A percentile compares a stretch with the other conserved stretches of the same genome.
Conservation (phyloP, 305 asterid genomes). For the Rubia tinctorum region DNA sequence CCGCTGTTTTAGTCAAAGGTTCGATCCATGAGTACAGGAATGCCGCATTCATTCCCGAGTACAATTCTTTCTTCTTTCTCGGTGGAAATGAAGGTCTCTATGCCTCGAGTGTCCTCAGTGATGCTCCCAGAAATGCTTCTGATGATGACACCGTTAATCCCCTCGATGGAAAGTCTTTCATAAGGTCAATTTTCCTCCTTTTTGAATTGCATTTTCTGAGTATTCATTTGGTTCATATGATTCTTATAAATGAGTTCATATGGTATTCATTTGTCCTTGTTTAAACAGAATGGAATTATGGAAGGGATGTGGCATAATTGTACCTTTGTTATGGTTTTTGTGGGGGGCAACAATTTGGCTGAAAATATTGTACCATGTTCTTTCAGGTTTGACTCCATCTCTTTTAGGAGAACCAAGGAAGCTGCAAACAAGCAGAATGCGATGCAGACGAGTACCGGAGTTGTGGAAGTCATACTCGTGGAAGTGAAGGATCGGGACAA, state of each 20-base stretch:
- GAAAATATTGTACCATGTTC: constrained; percentile 10
- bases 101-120: constrained; percentile 59
- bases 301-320: neutral
- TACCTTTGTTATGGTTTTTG: constrained; percentile 2
- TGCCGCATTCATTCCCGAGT: constrained; percentile 79
- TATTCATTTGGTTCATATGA: neutral
- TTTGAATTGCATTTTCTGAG: neutral
- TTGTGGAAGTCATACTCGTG: constrained; percentile 81
- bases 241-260: no score
- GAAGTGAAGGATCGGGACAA: constrained; percentile 92
- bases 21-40: constrained; percentile 96
- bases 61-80: constrained; percentile 84
- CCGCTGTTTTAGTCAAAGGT: constrained; percentile 43
- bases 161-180: constrained; percentile 82
- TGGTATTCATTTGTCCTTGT: neutral
- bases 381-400: constrained; percentile 82
- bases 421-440: constrained; percentile 68
- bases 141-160: constrained; percentile 64
- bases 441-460: constrained; percentile 87
- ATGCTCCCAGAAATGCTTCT: constrained; percentile 35
- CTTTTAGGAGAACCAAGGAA: constrained; percentile 69
- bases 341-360: neutral
- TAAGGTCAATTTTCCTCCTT: constrained; percentile 47
- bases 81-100: constrained; percentile 90
- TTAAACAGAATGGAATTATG: neutral